Evolutionary conservation across 129 eudicot genomes (phyloP).

Genomic region (Kitagawia praeruptora): DNA sequence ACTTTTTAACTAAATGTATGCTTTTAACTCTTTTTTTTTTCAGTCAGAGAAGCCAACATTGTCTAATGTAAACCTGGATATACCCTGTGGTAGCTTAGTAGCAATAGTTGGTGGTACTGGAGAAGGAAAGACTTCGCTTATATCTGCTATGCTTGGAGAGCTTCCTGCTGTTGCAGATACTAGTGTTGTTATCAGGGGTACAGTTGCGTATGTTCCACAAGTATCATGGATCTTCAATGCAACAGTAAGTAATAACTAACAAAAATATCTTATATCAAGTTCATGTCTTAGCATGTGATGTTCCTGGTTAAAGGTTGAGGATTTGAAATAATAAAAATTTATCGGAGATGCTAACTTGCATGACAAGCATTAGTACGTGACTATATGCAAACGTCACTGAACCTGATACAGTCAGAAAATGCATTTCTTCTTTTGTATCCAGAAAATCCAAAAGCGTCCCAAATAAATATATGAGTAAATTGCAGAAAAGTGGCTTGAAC

Average conservation of each 20-base stretch:
- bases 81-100: slow-evolving; percentile 67
- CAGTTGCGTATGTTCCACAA: slow-evolving; percentile 94
- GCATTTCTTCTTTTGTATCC: background rate
- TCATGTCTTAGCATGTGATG: background rate
- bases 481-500: too few relatives aligned
- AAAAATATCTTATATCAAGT: background rate
- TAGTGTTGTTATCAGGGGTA: slow-evolving; percentile 65
- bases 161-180: slow-evolving; percentile 66
- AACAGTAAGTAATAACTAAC: slow-evolving; percentile 62
- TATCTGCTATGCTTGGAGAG: slow-evolving; percentile 98
- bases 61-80: slow-evolving; percentile 64
- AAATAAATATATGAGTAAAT: slow-evolving; percentile 6
- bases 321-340: background rate
- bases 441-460: background rate
- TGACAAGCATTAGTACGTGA: background rate
- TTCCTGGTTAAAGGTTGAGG: background rate
- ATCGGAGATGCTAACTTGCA: background rate
- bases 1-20: background rate
- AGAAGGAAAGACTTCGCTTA: slow-evolving; percentile 90
- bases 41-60: slow-evolving; percentile 85
- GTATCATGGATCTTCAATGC: slow-evolving; percentile 97
- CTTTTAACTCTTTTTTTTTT: background rate
- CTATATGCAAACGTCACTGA: background rate
- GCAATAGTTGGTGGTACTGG: slow-evolving; percentile 96
- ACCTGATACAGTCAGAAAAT: background rate